phyloP scores from a whole-genome alignment of 352 stramenopile genomes.

The Globisporangium cystogenes region DNA sequence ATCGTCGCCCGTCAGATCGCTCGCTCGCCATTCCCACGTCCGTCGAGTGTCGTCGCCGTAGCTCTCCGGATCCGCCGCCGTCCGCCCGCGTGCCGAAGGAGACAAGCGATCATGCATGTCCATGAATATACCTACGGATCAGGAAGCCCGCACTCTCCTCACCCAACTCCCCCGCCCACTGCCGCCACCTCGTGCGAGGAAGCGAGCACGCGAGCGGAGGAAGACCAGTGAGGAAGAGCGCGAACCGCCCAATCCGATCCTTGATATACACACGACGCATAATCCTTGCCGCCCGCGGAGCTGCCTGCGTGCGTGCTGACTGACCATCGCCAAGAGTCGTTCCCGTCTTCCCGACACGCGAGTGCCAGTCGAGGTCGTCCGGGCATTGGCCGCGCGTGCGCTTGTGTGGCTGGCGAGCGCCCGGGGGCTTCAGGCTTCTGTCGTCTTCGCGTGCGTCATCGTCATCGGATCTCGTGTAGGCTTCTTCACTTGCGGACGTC shows the following conservation, averaged over 20 bases:
- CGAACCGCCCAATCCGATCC: slow-evolving; percentile 65
- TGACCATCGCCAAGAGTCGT: slow-evolving; percentile 10
- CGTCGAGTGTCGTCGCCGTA: too few species aligned
- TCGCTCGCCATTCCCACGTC: too few species aligned
- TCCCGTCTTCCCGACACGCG: slow-evolving; percentile 11
- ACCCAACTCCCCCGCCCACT: too few species aligned
- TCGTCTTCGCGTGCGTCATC: slow-evolving; percentile 10
- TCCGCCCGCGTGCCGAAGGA: slow-evolving; percentile 7
- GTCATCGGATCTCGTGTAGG: slow-evolving; percentile 15
- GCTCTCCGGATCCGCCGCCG: neutral
- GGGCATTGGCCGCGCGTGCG: slow-evolving; percentile 6
- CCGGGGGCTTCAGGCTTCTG: slow-evolving; percentile 7
- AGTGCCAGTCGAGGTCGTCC: slow-evolving; percentile 9
- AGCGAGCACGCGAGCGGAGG: too few species aligned
- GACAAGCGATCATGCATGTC: slow-evolving; percentile 38
- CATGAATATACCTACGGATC: slow-evolving; percentile 88
- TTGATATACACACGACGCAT: slow-evolving; percentile 74
- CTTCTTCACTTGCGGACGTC: slow-evolving; percentile 6
- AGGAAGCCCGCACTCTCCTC: slow-evolving; percentile 7
- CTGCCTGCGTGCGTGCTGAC: slow-evolving; percentile 6
- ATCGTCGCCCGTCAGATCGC: too few species aligned
- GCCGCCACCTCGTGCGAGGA: too few species aligned
- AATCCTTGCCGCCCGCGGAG: slow-evolving; percentile 30
- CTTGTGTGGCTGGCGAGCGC: neutral
- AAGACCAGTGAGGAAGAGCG: too few species aligned